Base-by-base conservation (phyloP, 2,329 filamentous ascomycete species). In the Aspergillus pseudoglaucus region DNA sequence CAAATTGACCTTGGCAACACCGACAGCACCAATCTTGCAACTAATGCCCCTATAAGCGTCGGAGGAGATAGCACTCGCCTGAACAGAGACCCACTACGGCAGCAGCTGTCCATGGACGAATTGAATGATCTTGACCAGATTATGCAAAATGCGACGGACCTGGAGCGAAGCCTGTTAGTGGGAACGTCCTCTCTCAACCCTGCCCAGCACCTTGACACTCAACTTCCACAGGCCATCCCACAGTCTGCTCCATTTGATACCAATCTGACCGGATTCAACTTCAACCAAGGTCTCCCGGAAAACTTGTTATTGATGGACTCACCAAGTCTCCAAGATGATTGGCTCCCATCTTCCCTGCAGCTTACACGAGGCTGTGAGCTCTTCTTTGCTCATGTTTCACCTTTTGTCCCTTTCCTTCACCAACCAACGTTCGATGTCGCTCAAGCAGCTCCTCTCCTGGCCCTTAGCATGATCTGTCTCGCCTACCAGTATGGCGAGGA, bases 321-420 rank as follows among this genome's bases (percentile, higher is more conserved):
- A 17, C 45, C 38, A 15, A 45, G 32, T 18, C 47, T 56, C 25
- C 56, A 59, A 14, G 58, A 61, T 18, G 51, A 60, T 37, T 70
- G 64, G 66, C 56, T 46, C 38, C 67, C 64, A 3, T 66, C 65
- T 1, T 12, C 52, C 0, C 35, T 44, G 2, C 68, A 72, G 51
- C 56, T 67, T 15, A 45, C 48, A 15, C 56, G 54, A 5, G 69
- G 69, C 5, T 61, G 62, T 46, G 51, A 59, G 6, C 52, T 72
- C 9, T 72, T 64, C 51, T 72, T 72, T 45, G 43, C 45, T 3
- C 62, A 70, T 46, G 53, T 70, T 20, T 63, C 68, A 12, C 59
- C 25, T 2, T 27, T 27, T 4, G 9, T 27, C 10, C 25, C 25
- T 4, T 27, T 27, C 9, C 25, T 27, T 27, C 25, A 27, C 25